Conservation (phyloP, 768 basidiomycete genomes). For the Pleurotus cornucopiae region DNA sequence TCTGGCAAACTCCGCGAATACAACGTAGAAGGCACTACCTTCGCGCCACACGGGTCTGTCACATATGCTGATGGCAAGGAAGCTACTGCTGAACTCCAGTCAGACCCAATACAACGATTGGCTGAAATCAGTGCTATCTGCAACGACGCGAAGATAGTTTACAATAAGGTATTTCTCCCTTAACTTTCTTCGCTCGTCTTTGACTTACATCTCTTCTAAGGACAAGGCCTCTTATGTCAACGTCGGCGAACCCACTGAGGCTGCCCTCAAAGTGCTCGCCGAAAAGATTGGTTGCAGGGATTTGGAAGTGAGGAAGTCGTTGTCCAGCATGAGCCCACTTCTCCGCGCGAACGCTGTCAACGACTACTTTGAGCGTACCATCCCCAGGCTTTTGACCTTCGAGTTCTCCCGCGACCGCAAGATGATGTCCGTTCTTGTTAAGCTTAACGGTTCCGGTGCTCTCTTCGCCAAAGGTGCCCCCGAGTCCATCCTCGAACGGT, state of each 20-base stretch:
- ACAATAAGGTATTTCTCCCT: conserved; percentile 49
- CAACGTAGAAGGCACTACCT: conserved; percentile 88
- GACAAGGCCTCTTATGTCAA: conserved; percentile 77
- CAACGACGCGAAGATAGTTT: conserved; percentile 91
- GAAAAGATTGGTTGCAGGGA: conserved; percentile 89
- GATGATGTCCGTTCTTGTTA: conserved; percentile 97
- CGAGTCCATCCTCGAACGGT: conserved; percentile 90
- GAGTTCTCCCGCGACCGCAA: conserved; percentile 98
- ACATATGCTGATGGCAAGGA: conserved; percentile 61
- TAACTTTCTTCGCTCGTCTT: background rate
- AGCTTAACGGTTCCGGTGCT: conserved; percentile 60
- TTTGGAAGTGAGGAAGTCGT: conserved; percentile 48
- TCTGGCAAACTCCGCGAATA: conserved; percentile 58
- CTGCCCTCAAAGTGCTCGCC: conserved; percentile 89
- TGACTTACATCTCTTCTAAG: conserved; percentile 30
- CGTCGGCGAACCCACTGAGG: conserved; percentile 96
- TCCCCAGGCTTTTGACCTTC: conserved; percentile 85
- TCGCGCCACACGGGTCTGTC: conserved; percentile 79
- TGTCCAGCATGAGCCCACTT: conserved; percentile 50
- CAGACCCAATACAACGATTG: conserved; percentile 74
- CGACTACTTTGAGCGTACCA: conserved; percentile 70
- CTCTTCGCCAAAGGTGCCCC: conserved; percentile 96
- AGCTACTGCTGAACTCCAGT: conserved; percentile 49
- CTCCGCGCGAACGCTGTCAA: conserved; percentile 81
- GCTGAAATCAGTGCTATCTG: conserved; percentile 92